Evolutionary conservation across 164 flowering plant species (phyloP).

Genomic region (Umbellularia californica): DNA sequence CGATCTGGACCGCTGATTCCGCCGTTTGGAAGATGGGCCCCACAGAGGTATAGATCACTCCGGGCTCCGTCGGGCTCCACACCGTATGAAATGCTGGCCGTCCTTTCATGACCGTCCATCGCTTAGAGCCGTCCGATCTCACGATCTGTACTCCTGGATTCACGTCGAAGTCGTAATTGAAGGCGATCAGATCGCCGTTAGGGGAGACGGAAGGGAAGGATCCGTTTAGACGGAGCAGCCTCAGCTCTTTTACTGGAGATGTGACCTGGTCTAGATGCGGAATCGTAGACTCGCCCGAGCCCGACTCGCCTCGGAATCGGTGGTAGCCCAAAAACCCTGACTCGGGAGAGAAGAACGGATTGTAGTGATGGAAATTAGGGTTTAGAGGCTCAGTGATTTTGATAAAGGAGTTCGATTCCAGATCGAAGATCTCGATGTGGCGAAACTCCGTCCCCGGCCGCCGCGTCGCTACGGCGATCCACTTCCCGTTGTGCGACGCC

Average conservation of each 20-base stretch:
- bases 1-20: conserved; percentile 65
- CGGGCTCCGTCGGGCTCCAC: conserved; percentile 55
- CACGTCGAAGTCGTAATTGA: conserved; percentile 45
- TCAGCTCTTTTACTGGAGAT: conserved; percentile 46
- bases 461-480: conserved; percentile 77
- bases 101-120: conserved; percentile 51
- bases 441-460: conserved; percentile 43
- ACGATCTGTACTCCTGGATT: conserved; percentile 43
- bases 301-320: conserved; percentile 65
- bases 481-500: conserved; percentile 41
- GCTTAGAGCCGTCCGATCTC: conserved; percentile 64
- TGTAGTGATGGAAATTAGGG: conserved; percentile 70
- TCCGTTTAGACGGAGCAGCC: conserved; percentile 59
- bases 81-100: conserved; percentile 53
- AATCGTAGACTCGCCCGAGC: conserved; percentile 32
- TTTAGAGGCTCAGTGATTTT: conserved; percentile 53
- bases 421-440: conserved; percentile 71
- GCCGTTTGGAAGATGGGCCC: conserved; percentile 65
- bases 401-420: conserved; percentile 32
- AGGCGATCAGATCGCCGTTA: conserved; percentile 44
- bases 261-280: conserved; percentile 51
- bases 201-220: conserved; percentile 63
- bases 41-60: conserved; percentile 64
- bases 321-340: conserved; percentile 66
- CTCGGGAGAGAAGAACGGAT: conserved; percentile 71